These are phyloP conservation scores for Pleomassaria siparia DNA, from an alignment of 2,329 filamentous ascomycete species.

Conservation along the genomic window DNA sequence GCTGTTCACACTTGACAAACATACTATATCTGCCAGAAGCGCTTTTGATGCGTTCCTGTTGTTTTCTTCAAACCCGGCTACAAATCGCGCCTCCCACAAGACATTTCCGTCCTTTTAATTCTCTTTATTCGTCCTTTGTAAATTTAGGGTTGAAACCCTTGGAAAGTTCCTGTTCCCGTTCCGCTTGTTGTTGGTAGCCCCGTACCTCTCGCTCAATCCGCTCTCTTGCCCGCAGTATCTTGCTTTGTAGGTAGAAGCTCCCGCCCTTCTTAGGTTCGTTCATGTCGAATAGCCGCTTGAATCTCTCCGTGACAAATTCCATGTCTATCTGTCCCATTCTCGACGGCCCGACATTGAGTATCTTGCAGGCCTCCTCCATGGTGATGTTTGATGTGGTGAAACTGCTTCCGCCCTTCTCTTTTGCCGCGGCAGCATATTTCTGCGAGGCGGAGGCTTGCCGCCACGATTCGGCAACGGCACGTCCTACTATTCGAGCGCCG, in stretches of 20 bases:
- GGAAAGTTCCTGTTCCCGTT: constrained; percentile 74
- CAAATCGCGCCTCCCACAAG: too few relatives aligned
- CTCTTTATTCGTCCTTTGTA: constrained; percentile 56
- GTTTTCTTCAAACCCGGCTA: too few relatives aligned
- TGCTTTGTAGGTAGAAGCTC: constrained; percentile 98
- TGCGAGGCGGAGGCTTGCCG: constrained; percentile 89
- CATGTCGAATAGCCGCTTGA: constrained; percentile 91
- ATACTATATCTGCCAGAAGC: not conserved
- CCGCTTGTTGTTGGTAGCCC: constrained; percentile 68
- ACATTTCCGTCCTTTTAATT: not conserved
- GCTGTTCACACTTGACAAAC: not conserved
- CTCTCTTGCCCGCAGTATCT: constrained; percentile 87
- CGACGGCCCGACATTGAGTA: constrained; percentile 92
- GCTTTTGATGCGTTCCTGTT: too few relatives aligned
- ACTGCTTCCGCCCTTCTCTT: constrained; percentile 60
- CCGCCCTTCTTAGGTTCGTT: constrained; percentile 96
- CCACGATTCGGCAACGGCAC: constrained; percentile 91
- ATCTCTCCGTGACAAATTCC: constrained; percentile 78
- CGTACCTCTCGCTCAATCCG: constrained; percentile 85
- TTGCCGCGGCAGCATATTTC: constrained; percentile 74
- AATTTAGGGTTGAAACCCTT: constrained; percentile 93
- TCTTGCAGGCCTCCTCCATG: constrained; percentile 94
- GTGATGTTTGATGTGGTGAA: constrained; percentile 73
- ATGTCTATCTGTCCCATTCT: constrained; percentile 74
- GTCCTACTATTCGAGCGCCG: constrained; percentile 86